Conservation (phyloP, 2,329 filamentous ascomycete genomes). For the Monosporascus cannonballus region DNA sequence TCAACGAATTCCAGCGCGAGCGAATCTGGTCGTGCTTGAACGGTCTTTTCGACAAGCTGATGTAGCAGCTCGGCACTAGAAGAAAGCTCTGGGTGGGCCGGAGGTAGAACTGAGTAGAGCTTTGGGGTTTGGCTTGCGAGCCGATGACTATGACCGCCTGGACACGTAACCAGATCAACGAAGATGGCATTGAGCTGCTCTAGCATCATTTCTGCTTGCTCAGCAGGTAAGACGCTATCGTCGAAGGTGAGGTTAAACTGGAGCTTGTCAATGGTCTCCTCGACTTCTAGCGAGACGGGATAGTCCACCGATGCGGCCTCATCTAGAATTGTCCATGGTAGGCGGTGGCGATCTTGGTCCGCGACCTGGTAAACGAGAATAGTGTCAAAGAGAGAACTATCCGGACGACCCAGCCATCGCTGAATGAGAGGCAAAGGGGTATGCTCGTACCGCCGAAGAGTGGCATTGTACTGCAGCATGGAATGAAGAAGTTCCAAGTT, state of each 20-base stretch:
- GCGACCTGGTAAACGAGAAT: conserved; percentile 76
- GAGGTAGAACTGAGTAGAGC: conserved; percentile 61
- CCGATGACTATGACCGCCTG: conserved; percentile 34
- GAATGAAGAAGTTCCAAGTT: conserved; percentile 52
- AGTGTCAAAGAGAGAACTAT: conserved; percentile 71
- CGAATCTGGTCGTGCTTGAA: conserved; percentile 47
- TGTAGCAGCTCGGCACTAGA: conserved; percentile 61
- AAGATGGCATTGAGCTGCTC: conserved; percentile 66
- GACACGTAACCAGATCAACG: conserved; percentile 47
- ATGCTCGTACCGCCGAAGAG: conserved; percentile 64
- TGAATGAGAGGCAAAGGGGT: conserved; percentile 67
- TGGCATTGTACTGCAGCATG: conserved; percentile 61
- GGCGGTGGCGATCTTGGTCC: conserved; percentile 13
- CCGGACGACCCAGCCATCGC: conserved; percentile 59
- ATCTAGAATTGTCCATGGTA: conserved; percentile 53
- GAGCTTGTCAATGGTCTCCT: conserved; percentile 47
- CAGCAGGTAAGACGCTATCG: conserved; percentile 55
- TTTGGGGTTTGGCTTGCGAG: conserved; percentile 25
- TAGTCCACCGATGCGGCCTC: conserved; percentile 73
- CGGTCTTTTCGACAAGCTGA: conserved; percentile 67
- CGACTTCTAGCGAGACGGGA: conserved; percentile 72
- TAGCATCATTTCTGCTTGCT: conserved; percentile 63
- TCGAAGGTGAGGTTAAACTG: conserved; percentile 61
- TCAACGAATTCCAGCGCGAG: conserved; percentile 71
- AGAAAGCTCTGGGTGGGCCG: conserved; percentile 50